Evolutionary conservation across 2,329 filamentous ascomycete species (phyloP).

Genomic region (Aspergillus jensenii): DNA sequence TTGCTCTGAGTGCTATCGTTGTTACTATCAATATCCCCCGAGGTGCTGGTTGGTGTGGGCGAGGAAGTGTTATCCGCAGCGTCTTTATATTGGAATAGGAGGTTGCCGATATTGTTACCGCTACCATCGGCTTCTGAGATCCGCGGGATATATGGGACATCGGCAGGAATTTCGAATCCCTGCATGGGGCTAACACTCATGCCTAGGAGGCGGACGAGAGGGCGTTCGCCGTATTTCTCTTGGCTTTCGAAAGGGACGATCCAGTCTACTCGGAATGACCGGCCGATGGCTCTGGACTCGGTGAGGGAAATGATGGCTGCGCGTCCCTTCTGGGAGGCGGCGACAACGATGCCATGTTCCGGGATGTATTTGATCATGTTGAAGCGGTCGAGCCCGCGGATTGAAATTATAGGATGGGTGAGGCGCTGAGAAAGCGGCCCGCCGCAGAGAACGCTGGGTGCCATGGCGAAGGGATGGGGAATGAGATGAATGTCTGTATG

Average conservation of each 20-base stretch:
- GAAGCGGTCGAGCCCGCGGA: constrained; percentile 48
- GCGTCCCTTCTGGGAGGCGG: constrained; percentile 58
- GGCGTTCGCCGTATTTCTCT: constrained; percentile 46
- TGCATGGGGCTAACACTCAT: constrained; percentile 59
- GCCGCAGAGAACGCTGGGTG: constrained; percentile 32
- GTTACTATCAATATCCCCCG: background rate
- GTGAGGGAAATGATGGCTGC: constrained; percentile 57
- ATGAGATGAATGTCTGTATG: constrained; percentile 40
- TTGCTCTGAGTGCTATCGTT: background rate
- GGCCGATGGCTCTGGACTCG: constrained; percentile 30
- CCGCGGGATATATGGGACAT: constrained; percentile 34
- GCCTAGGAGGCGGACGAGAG: constrained; percentile 51
- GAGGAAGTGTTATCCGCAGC: constrained; percentile 4
- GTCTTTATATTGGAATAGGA: constrained; percentile 23
- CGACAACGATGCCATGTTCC: constrained; percentile 57
- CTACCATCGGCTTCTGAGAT: constrained; percentile 9
- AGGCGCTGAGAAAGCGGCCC: constrained; percentile 30
- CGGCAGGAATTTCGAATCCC: constrained; percentile 43
- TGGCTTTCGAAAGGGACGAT: constrained; percentile 55
- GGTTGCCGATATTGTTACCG: constrained; percentile 13
- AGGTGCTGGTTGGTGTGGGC: background rate
- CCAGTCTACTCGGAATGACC: constrained; percentile 57
- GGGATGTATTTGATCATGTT: constrained; percentile 60
- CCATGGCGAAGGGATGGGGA: constrained; percentile 30
- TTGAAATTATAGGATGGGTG: constrained; percentile 23